Evolutionary conservation across 2,329 filamentous ascomycete genomes (phyloP).

Genomic region (Grosmannia penicillata): DNA sequence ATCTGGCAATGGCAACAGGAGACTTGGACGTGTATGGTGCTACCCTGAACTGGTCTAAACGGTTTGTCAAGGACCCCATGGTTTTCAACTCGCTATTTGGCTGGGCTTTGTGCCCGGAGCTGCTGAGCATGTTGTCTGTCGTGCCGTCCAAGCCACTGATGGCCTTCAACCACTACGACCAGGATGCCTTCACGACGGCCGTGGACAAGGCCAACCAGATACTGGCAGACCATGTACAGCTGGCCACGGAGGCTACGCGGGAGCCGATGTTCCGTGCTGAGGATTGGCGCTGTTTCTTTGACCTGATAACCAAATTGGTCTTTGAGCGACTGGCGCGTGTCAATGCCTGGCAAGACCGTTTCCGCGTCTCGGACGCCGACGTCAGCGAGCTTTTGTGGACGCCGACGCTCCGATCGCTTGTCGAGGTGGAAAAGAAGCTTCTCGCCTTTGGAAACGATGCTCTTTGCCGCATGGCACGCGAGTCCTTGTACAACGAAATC

Average conservation of each 20-base stretch:
- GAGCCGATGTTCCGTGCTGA: not conserved
- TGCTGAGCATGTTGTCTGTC: not conserved
- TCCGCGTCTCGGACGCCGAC: not conserved
- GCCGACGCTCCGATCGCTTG: not conserved
- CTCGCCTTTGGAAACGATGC: not conserved
- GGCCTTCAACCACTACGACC: not conserved
- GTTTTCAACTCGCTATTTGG: not conserved
- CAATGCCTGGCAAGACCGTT: not conserved
- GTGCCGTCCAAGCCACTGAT: not conserved
- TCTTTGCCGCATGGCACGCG: not conserved
- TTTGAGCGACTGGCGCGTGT: not conserved
- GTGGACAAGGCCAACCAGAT: not conserved
- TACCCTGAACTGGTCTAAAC: not conserved
- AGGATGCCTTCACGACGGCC: not conserved
- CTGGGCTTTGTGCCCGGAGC: not conserved
- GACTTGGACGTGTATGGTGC: not conserved
- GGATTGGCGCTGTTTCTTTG: not conserved
- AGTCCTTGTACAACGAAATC: not conserved
- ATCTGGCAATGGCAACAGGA: not conserved
- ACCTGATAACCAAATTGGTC: not conserved
- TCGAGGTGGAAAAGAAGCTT: not conserved
- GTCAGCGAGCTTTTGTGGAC: not conserved
- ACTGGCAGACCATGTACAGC: not conserved
- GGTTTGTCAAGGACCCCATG: not conserved
- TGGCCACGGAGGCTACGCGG: not conserved